Base-by-base conservation (phyloP, 495 filamentous ascomycete species). In the Daldinia vernicosa region DNA sequence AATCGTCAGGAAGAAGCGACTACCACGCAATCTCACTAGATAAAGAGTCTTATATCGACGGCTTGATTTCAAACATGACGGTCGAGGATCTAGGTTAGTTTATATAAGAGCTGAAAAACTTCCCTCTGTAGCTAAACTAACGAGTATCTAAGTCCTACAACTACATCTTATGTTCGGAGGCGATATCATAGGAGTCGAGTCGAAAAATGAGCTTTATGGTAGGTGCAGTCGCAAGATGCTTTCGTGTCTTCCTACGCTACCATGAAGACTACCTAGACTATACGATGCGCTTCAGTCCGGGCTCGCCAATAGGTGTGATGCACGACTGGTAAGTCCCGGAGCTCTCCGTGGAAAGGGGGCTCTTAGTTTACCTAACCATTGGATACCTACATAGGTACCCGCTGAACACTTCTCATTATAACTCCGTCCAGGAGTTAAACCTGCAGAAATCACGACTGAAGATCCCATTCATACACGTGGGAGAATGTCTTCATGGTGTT, bases 101-200 rank as follows among this genome's bases (percentile, higher is more conserved):
- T 3, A 39, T 19, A 7, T 1, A 17, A 1, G 6, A 8, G 19
- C 4, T 17, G 8, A 26, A 14, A 53, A 6, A 24, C 12, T n/a
- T 12, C 12, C 24, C 5, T 28, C 4, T 27, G 5, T 52, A 27
- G 30, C 17, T 24, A 62, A 17, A 27, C 68, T 67, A 30, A 72
- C 27, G 7, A 6, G 28, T 24, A 1, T 11, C 22, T 12, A 35
- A 77, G 80, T 79, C 26, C 43, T 80, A 43, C 81, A 82, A 68
- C 67, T 82, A 32, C 79, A 83, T 43, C 78, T 83, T 6, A 83
- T 81, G 79, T 83, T 83, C 37, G 81, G 77, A 1, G 79, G 78
- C 56, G 78, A 79, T 35, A 79, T 82, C 37, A 74, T 83, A 17
- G 81, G 80, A n/a, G 67, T 74, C 8, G 59, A 77, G 11, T 80